A percentile compares a stretch with the other conserved stretches of the same genome.
phyloP scores from a whole-genome alignment of 78 protist genomes.

The Dictyostelium purpureum region DNA sequence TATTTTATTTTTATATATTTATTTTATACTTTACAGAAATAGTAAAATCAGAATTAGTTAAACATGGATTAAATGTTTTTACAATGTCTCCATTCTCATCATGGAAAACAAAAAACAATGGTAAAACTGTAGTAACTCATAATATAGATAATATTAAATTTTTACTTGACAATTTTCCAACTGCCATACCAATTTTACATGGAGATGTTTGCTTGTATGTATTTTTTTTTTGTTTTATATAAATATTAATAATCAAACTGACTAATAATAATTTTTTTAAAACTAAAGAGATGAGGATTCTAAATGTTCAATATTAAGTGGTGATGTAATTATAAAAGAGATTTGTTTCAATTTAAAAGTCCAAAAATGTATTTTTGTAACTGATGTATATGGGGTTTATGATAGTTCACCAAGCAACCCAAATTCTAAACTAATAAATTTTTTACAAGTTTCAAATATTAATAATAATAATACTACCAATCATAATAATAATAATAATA shows the following conservation, averaged over 20 bases:
- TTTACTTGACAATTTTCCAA: not conserved
- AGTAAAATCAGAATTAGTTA: not conserved
- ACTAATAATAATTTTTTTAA: not conserved
- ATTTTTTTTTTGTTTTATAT: no score
- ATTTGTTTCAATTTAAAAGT: slow-evolving; percentile 3
- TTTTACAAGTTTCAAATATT: slow-evolving; percentile 6
- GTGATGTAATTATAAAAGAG: slow-evolving; percentile 29
- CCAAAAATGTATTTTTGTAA: slow-evolving; percentile 25
- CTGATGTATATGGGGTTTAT: slow-evolving; percentile 62
- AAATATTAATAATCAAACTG: not conserved
- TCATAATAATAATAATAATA: not conserved
- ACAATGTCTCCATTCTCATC: not conserved
- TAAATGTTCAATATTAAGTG: slow-evolving; percentile 65
- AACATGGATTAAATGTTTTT: not conserved
- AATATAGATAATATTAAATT: not conserved
- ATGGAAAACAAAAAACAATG: slow-evolving; percentile 1
- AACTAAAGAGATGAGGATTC: not conserved
- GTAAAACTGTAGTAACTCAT: slow-evolving; percentile 2
- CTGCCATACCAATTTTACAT: slow-evolving; percentile 41
- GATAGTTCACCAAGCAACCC: slow-evolving; percentile 15
- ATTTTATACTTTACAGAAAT: no score
- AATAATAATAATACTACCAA: not conserved
- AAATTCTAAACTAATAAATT: not conserved
- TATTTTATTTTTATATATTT: no score
- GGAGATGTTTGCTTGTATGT: slow-evolving; percentile 70